Evolutionary conservation across 2,329 filamentous ascomycete species (phyloP), one percentile per base, ranked within the genome.

Genomic region (Emmonsia crescens): DNA sequence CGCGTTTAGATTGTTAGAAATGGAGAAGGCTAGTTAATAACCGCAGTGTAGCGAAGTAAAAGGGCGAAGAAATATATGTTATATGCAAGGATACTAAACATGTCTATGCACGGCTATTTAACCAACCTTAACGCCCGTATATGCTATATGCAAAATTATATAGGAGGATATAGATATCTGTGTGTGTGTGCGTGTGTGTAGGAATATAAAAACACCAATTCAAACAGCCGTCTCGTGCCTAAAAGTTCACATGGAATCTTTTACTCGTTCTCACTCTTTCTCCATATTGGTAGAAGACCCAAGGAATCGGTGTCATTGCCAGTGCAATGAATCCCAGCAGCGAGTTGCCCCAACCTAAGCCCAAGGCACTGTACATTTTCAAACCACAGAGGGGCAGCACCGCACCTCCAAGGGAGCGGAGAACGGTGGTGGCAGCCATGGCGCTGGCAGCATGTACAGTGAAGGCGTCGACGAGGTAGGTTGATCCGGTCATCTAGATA

Each of bases 401-500:
- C 0, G 73, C 77, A 5, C 76, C 77, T 5, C 73, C 73, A 1
- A 73, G 62, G 55, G 74, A 75, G 1, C 76, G 70, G 40, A 78
- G 68, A 33, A 79, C 69, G 2, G 71, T 73, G 19, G 76, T 74
- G 2, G 74, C 76, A 2, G 77, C 77, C 19, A 78, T 67, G 0
- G 75, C 77, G 2, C 71, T 75, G 5, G 77, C 77, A 5, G 72
- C 74, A 57, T 72, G 74, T 19, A 65, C 62, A 4, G 66, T 65
- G 59, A 72, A 73, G 0, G 70, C 66, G 56, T 72, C 70, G 44
- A 67, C 65, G 29, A 70, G 64, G 55, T 73, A 73, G 2, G 83
- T 84, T 58, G 85, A 82, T 51, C 83, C 79, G 38, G 81, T 81
- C 69, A 71, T 67, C 72, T 88, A 86, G 59, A 87, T 19, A n/a